Evolutionary conservation across 441 rosid species (phyloP).

Genomic region (Syzygium syzygioides): DNA sequence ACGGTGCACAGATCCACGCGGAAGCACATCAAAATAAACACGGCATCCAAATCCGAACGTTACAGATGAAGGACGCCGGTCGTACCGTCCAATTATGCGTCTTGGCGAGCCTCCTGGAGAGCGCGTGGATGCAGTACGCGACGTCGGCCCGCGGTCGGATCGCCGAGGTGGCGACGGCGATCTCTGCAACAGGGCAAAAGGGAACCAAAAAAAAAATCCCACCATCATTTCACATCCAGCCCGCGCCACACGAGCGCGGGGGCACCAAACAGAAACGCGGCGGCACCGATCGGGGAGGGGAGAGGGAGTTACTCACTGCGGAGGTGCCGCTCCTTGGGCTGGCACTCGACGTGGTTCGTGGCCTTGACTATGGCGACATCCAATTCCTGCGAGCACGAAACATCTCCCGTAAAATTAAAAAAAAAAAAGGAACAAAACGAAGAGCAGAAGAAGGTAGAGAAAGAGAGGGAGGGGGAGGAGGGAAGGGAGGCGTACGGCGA

Average conservation of each 20-base stretch:
- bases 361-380: conserved; percentile 98
- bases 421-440: neutral
- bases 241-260: neutral
- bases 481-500: conserved; percentile 47
- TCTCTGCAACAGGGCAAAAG: conserved; percentile 42
- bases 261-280: neutral
- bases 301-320: conserved; percentile 45
- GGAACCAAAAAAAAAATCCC: neutral
- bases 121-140: conserved; percentile 65
- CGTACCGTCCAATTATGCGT: conserved; percentile 79
- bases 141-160: conserved; percentile 75
- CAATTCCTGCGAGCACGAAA: conserved; percentile 55
- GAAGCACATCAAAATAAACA: neutral
- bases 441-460: neutral
- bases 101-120: conserved; percentile 61
- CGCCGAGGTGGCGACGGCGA: conserved; percentile 64
- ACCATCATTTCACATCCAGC: neutral
- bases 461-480: neutral
- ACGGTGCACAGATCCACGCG: neutral
- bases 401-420: neutral
- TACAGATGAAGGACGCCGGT: neutral
- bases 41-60: neutral
- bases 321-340: conserved; percentile 94
- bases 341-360: conserved; percentile 94
- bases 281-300: neutral